Base-by-base conservation (phyloP, 2,329 filamentous ascomycete genomes). In the Colletotrichum eleusines region DNA sequence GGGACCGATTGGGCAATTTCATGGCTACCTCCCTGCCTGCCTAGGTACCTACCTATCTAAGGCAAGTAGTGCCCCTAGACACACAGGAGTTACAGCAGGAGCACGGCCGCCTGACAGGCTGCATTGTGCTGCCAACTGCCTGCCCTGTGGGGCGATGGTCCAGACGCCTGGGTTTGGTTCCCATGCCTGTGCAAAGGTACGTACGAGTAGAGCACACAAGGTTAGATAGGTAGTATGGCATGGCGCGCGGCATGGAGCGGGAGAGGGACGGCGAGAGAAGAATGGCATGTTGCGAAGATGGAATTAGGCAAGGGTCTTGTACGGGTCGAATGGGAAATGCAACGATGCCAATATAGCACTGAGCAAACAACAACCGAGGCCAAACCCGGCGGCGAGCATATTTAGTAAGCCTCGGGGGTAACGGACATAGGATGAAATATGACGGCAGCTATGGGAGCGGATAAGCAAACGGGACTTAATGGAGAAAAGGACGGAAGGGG, bases 1-100 rank as follows among this genome's bases (percentile, higher is more conserved):
- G 65, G 58, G n/a, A 26, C 68, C 68, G 35, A 63, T 63, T 31
- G n/a, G n/a, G n/a, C n/a, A n/a, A 68, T 69, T 53, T 60, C 18
- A 26, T 23, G 55, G 7, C 14, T 53, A n/a, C 50, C 26, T 54
- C 14, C 7, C 14, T 31, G 1, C 12, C 4, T 16, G 12, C 16
- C 16, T 3, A 33, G 4, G 31, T 33, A 33, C 31, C 31, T 33
- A 7, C n/a, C n/a, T n/a, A n/a, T n/a, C 4, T 9, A 6, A 53
- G 14, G 16, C 11, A 53, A 3, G 7, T 33, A 53, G 16, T 31
- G 31, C 26, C 16, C 16, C 2, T 16, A 40, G 38, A 26, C 11
- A 23, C n/a, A n/a, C 8, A 53, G 14, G 23, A 7, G 53, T n/a
- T 40, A 33, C n/a, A 35, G 42, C 35, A 38, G 35, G 35, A 33